Percentiles rank a stretch among this genome's conserved stretches.
Conservation (phyloP, 306 rosid species). For the Acmispon strigosus region DNA sequence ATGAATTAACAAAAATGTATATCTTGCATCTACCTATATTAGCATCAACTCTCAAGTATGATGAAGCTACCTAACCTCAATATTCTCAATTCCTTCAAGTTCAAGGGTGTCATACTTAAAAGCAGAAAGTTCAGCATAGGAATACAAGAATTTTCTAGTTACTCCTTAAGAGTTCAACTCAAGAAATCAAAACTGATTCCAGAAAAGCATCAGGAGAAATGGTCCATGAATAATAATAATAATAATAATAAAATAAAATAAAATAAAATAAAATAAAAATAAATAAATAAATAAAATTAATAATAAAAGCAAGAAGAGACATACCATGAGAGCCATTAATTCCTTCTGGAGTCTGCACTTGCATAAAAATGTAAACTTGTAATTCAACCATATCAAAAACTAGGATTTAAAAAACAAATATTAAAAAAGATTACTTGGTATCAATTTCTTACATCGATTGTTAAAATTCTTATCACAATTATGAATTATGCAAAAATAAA, state of each 20-base stretch:
- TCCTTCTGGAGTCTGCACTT: conserved; percentile 87
- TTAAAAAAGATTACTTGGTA: background rate
- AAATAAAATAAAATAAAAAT: too few species aligned
- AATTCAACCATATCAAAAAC: conserved; percentile 7
- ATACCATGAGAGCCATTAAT: conserved; percentile 96
- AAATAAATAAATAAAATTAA: too few species aligned
- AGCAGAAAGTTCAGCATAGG: background rate
- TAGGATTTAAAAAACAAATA: background rate
- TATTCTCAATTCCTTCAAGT: background rate
- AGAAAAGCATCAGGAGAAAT: background rate
- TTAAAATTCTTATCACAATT: background rate
- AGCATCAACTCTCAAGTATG: background rate
- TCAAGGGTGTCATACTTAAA: background rate
- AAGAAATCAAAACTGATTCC: background rate
- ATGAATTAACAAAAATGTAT: background rate
- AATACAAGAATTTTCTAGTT: background rate
- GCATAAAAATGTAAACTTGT: background rate
- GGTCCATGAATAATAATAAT: background rate
- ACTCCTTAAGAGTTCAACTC: background rate
- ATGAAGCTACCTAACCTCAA: background rate
- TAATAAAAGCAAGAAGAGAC: conserved; percentile 9
- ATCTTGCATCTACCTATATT: background rate
- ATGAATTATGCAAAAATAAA: background rate
- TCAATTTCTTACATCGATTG: background rate
- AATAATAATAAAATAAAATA: too few species aligned